Evolutionary conservation across 192 early-diverging fungal genomes (phyloP).

Genomic region (Pilobolus umbonatus): DNA sequence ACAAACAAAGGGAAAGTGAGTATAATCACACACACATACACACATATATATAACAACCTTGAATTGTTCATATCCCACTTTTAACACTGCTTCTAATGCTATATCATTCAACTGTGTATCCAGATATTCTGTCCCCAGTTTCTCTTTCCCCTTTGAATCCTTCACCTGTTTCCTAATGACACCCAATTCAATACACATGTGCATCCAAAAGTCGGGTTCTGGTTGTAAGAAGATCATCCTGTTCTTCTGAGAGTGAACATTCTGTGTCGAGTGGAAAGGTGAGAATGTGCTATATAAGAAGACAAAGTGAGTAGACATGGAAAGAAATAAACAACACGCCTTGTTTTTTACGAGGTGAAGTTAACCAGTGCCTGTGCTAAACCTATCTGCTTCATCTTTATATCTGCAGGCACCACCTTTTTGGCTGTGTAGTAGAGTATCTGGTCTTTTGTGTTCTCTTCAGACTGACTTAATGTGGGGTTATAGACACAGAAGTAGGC

Average conservation of each 20-base stretch:
- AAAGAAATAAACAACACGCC: background rate
- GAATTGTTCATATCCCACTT: constrained; percentile 51
- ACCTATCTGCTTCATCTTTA: constrained; percentile 70
- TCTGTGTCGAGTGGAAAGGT: constrained; percentile 42
- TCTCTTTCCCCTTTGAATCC: constrained; percentile 45
- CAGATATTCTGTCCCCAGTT: constrained; percentile 47
- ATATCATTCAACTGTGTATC: constrained; percentile 50
- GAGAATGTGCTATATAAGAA: constrained; percentile 45
- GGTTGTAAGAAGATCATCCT: constrained; percentile 50
- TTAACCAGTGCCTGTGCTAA: constrained; percentile 67
- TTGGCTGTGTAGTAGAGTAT: constrained; percentile 69
- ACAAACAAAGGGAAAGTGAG: constrained; percentile 8
- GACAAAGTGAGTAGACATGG: background rate
- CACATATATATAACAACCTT: constrained; percentile 29
- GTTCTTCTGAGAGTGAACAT: constrained; percentile 59
- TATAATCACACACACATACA: constrained; percentile 17
- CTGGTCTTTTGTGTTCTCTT: constrained; percentile 73
- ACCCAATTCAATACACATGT: constrained; percentile 41
- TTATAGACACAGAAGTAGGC: constrained; percentile 75
- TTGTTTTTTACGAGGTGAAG: constrained; percentile 49
- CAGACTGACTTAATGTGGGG: constrained; percentile 57
- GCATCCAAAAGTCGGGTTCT: constrained; percentile 58
- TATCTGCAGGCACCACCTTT: constrained; percentile 63
- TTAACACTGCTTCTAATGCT: constrained; percentile 38
- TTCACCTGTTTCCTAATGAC: constrained; percentile 36